These are phyloP conservation scores for Lentinus tigrinus DNA, from an alignment of 768 basidiomycete species.

Conservation along the genomic window DNA sequence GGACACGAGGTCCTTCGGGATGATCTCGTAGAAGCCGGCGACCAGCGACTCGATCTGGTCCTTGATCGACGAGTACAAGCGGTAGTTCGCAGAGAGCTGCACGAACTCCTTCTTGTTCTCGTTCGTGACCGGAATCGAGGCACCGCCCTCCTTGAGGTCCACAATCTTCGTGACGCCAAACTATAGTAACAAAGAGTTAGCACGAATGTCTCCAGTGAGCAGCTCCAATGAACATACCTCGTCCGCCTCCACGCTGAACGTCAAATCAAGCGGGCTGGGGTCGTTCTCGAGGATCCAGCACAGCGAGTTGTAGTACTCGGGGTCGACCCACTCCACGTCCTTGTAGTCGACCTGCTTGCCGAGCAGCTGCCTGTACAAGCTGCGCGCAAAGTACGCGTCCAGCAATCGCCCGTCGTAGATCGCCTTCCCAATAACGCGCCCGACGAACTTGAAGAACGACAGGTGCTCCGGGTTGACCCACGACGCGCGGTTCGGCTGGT, in stretches of 20 bases:
- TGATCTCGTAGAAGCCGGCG: constrained; percentile 94
- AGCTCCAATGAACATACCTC: constrained; percentile 51
- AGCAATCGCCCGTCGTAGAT: constrained; percentile 95
- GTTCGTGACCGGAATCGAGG: constrained; percentile 83
- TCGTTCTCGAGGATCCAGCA: constrained; percentile 99
- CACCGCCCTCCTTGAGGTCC: constrained; percentile 83
- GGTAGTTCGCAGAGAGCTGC: constrained; percentile 90
- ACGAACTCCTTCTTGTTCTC: constrained; percentile 98
- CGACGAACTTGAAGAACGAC: constrained; percentile 98
- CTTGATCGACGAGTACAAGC: constrained; percentile 90
- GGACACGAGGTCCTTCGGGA: constrained; percentile 91
- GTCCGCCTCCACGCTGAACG: constrained; percentile 94
- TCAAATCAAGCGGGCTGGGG: constrained; percentile 80
- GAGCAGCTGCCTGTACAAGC: constrained; percentile 92
- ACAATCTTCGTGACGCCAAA: constrained; percentile 92
- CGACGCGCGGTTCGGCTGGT: constrained; percentile 93
- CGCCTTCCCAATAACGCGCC: constrained; percentile 95
- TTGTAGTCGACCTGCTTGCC: constrained; percentile 93
- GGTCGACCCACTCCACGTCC: constrained; percentile 97
- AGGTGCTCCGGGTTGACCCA: constrained; percentile 95
- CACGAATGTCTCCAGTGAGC: neutral
- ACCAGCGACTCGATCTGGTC: constrained; percentile 92
- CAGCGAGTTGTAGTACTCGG: constrained; percentile 96
- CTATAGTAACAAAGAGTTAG: constrained; percentile 35
- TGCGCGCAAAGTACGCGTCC: constrained; percentile 97